Evolutionary conservation across 352 stramenopile genomes (phyloP).

Genomic region (Nannochloropsis limnetica): DNA sequence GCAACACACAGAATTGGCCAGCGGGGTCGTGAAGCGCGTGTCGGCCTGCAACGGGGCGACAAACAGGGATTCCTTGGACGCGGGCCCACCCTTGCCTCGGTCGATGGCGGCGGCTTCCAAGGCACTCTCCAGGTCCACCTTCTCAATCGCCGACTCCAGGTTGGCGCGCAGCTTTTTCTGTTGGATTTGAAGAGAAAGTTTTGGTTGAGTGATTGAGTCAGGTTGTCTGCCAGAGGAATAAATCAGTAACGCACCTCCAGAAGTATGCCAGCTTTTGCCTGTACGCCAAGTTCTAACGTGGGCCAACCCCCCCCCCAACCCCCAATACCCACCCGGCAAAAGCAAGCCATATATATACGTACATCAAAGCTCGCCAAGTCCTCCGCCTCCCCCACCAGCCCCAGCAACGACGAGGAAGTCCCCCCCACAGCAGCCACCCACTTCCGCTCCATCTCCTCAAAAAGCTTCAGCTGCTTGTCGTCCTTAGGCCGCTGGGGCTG

Average conservation of each 20-base stretch:
- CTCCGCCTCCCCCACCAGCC: neutral
- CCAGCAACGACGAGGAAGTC: neutral
- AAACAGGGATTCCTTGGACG: neutral
- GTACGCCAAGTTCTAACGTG: too few species aligned
- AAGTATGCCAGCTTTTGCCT: neutral
- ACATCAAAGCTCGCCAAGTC: neutral
- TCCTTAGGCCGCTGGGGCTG: neutral
- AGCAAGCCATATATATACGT: constrained; percentile 9
- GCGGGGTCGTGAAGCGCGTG: neutral
- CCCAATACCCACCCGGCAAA: neutral
- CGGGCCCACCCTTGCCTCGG: neutral
- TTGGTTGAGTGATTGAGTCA: neutral
- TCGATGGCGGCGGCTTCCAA: constrained; percentile 24
- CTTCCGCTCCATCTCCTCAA: neutral
- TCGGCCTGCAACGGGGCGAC: neutral
- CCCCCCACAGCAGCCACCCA: neutral
- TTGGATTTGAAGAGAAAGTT: neutral
- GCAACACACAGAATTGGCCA: neutral
- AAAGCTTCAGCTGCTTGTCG: constrained; percentile 3
- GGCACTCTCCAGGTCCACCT: constrained; percentile 1
- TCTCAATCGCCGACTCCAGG: neutral
- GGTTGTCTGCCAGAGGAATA: neutral
- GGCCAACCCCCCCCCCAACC: too few species aligned
- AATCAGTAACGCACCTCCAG: neutral
- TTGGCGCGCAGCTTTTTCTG: neutral